Conservation (phyloP, 805 yeast genomes). For the Debaryomyces hansenii region DNA sequence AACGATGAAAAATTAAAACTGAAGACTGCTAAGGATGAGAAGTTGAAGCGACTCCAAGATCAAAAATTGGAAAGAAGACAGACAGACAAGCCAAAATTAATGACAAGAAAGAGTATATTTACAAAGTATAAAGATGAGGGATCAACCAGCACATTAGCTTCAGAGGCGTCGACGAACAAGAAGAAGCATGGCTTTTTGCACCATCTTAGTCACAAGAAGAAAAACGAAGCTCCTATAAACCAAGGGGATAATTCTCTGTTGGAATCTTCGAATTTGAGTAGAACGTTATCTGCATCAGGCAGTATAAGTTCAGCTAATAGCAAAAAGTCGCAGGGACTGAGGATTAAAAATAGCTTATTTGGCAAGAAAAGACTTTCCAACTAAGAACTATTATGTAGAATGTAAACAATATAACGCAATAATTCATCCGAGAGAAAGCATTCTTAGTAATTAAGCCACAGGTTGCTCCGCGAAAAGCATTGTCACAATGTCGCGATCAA, state of each 20-base stretch:
- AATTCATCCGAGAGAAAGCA: too few species aligned
- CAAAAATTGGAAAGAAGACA: neutral
- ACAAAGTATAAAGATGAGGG: neutral
- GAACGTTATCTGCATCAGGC: constrained; percentile 14
- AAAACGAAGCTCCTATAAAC: constrained; percentile 6
- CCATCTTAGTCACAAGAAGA: constrained; percentile 13
- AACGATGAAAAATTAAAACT: constrained; percentile 26
- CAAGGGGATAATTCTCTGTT: constrained; percentile 9
- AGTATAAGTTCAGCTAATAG: constrained; percentile 22
- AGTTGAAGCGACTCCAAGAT: constrained; percentile 1
- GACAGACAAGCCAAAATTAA: constrained; percentile 1
- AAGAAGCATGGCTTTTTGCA: constrained; percentile 18
- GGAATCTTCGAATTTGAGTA: constrained; percentile 5
- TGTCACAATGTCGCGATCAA: too few species aligned
- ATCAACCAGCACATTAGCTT: neutral
- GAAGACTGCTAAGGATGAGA: constrained; percentile 11
- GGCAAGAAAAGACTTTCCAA: neutral
- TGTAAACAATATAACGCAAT: too few species aligned
- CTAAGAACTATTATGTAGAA: neutral
- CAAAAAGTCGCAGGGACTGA: constrained; percentile 11
- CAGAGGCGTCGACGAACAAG: neutral
- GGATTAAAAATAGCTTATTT: neutral
- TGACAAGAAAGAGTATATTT: neutral
- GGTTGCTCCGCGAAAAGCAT: too few species aligned
- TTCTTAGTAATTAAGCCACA: too few species aligned